These are phyloP conservation scores for Cytospora schulzeri DNA, from an alignment of 2,329 filamentous ascomycete genomes.

Conservation along the genomic window DNA sequence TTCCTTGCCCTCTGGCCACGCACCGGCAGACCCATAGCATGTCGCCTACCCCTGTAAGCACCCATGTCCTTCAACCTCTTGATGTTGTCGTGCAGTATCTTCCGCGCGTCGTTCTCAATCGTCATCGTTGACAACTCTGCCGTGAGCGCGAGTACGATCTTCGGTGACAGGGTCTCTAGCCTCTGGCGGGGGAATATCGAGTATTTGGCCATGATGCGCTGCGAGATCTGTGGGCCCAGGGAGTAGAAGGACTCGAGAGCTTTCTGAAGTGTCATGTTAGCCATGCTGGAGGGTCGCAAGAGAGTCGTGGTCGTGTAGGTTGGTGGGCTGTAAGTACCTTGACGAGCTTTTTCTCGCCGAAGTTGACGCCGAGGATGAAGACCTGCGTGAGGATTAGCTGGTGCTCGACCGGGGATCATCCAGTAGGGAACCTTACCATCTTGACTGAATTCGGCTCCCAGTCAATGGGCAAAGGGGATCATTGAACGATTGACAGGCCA, in stretches of 20 bases:
- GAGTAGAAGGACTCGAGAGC: slow-evolving; percentile 85
- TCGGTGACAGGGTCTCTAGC: slow-evolving; percentile 72
- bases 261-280: slow-evolving; percentile 49
- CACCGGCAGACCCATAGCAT: slow-evolving; percentile 90
- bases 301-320: slow-evolving; percentile 16
- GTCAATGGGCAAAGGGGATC: slow-evolving; percentile 29
- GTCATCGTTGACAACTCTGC: slow-evolving; percentile 89
- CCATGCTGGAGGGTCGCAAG: slow-evolving; percentile 16
- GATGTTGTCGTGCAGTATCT: slow-evolving; percentile 83
- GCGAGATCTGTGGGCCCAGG: slow-evolving; percentile 70
- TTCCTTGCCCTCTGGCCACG: slow-evolving; percentile 86
- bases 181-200: slow-evolving; percentile 83
- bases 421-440: slow-evolving; percentile 29
- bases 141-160: slow-evolving; percentile 79
- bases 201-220: slow-evolving; percentile 82
- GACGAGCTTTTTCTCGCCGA: slow-evolving; percentile 80
- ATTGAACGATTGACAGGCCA: slow-evolving; percentile 5
- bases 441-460: slow-evolving; percentile 30
- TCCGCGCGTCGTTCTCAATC: slow-evolving; percentile 84
- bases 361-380: slow-evolving; percentile 85
- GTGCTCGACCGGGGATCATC: background rate
- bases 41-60: slow-evolving; percentile 81
- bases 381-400: slow-evolving; percentile 54
- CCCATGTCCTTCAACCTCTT: slow-evolving; percentile 86
- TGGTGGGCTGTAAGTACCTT: slow-evolving; percentile 58